A percentile compares a stretch with the other conserved stretches of the same genome.
Conservation (phyloP, 257 asterid species). For the Solanum ahanhuiri region DNA sequence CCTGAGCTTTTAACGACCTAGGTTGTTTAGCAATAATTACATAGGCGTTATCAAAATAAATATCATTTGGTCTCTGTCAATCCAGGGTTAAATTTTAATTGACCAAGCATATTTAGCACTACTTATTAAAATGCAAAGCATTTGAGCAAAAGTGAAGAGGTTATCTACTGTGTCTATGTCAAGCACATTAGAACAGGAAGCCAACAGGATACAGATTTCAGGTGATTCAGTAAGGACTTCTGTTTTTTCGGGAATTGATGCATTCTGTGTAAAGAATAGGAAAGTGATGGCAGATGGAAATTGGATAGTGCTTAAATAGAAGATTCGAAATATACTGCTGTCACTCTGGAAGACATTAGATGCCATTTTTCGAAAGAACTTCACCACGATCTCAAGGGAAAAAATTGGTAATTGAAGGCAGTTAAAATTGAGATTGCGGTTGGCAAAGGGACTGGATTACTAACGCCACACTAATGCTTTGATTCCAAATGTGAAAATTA, state of each 20-base stretch:
- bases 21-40: not conserved
- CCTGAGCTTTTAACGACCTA: not conserved
- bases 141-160: not conserved
- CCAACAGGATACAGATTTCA: not conserved
- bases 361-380: not conserved
- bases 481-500: not conserved
- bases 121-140: not conserved
- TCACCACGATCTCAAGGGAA: not conserved
- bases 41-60: not conserved
- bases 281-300: not conserved
- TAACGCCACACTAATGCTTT: not conserved
- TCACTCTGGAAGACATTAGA: not conserved
- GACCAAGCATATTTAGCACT: not conserved
- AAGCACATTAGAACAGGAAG: not conserved
- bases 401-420: not conserved
- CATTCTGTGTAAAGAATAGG: not conserved
- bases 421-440: not conserved
- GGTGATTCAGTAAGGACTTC: not conserved
- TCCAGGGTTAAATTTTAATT: not conserved
- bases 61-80: not conserved
- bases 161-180: not conserved
- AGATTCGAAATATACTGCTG: not conserved
- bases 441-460: not conserved
- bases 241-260: not conserved
- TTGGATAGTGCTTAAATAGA: not conserved